phyloP scores from a whole-genome alignment of 768 basidiomycete species.

The Atractiella rhizophila region DNA sequence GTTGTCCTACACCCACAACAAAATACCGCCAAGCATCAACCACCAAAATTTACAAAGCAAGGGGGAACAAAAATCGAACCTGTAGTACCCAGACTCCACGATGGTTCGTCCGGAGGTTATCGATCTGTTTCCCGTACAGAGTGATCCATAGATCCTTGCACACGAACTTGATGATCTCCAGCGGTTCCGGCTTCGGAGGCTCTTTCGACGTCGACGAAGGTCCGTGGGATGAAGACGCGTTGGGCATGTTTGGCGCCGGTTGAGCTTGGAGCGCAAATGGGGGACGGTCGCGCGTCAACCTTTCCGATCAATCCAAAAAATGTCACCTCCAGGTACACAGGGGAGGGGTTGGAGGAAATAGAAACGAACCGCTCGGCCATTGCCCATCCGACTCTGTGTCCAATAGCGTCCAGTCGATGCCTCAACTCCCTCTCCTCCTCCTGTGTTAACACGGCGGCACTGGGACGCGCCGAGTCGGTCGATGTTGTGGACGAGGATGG shows the following conservation, averaged over 20 bases:
- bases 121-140: slow-evolving; percentile 12
- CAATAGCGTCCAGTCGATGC: slow-evolving; percentile 5
- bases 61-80: no score
- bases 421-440: no score
- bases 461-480: no score
- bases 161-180: slow-evolving; percentile 13
- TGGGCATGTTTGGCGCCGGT: neutral
- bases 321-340: neutral
- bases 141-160: slow-evolving; percentile 13
- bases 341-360: neutral
- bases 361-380: slow-evolving; percentile 7
- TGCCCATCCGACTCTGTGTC: slow-evolving; percentile 8
- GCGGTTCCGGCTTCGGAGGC: no score
- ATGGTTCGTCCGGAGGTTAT: slow-evolving; percentile 15
- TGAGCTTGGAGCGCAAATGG: neutral
- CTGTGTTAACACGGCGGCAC: no score
- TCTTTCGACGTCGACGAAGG: no score
- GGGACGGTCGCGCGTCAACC: slow-evolving; percentile 8
- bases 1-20: slow-evolving; percentile 9
- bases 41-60: no score
- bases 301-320: neutral
- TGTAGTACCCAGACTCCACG: slow-evolving; percentile 11
- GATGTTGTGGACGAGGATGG: no score
- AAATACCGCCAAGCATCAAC: no score
- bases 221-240: no score